phyloP scores from a whole-genome alignment of 2,329 filamentous ascomycete species.

The Neurospora crassa region DNA sequence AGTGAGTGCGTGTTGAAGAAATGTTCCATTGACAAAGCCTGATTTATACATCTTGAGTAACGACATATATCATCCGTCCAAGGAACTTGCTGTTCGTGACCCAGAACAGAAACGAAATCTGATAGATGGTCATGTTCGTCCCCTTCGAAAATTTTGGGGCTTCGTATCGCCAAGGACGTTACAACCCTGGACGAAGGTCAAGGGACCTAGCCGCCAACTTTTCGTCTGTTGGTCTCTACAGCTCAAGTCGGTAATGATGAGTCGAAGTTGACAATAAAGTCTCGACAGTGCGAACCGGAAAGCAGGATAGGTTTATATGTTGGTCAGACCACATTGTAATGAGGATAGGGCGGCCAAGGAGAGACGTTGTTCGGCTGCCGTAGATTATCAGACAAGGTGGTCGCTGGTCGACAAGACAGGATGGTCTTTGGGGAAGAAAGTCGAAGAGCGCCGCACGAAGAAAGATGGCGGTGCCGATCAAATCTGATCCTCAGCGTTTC shows the following conservation, averaged over 20 bases:
- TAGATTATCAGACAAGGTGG: neutral
- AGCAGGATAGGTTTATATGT: neutral
- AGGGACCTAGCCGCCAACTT: neutral
- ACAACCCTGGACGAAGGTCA: neutral
- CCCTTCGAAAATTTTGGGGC: neutral
- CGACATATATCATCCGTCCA: neutral
- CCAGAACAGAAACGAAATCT: neutral
- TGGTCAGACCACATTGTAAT: neutral
- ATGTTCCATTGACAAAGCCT: neutral
- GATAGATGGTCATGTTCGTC: neutral
- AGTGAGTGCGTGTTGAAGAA: neutral
- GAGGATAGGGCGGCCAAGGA: neutral
- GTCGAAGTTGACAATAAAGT: neutral
- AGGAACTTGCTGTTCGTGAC: neutral
- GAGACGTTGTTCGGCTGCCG: neutral
- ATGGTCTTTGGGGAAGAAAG: neutral
- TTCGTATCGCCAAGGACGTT: neutral
- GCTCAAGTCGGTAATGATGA: too few relatives aligned
- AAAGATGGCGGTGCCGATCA: neutral
- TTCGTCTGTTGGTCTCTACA: too few relatives aligned
- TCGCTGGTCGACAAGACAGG: neutral
- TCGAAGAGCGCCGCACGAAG: neutral
- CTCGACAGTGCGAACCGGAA: neutral
- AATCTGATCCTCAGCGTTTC: neutral
- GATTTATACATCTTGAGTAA: neutral